These are phyloP conservation scores for Emmonsiellopsis sp. DNA, from an alignment of 2,329 filamentous ascomycete species.

Conservation along the genomic window DNA sequence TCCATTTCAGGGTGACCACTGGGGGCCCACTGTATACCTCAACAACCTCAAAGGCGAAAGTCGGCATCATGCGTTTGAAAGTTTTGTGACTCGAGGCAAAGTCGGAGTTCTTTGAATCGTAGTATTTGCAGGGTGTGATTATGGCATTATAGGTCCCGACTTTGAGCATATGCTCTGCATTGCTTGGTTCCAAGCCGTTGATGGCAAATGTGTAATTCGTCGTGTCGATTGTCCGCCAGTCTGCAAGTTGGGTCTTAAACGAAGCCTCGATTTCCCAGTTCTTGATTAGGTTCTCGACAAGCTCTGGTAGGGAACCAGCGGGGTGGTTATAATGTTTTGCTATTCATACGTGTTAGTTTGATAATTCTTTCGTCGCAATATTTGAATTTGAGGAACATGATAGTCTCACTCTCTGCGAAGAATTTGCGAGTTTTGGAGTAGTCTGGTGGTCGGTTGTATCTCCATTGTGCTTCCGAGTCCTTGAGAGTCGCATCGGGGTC, in stretches of 20 bases:
- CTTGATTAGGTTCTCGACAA: constrained; percentile 62
- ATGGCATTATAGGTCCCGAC: constrained; percentile 63
- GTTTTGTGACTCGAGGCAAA: constrained; percentile 59
- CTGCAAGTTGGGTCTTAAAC: constrained; percentile 51
- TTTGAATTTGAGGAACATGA: constrained; percentile 15
- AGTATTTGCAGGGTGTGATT: constrained; percentile 54
- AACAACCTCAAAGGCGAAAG: constrained; percentile 61
- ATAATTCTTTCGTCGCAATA: not conserved
- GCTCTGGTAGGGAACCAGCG: constrained; percentile 46
- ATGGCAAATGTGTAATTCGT: constrained; percentile 53
- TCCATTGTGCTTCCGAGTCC: constrained; percentile 47
- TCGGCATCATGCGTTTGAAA: constrained; percentile 65
- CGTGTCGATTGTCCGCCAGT: constrained; percentile 58
- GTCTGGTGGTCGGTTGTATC: constrained; percentile 52
- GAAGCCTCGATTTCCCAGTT: constrained; percentile 66
- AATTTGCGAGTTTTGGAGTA: constrained; percentile 55
- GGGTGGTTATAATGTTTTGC: constrained; percentile 49
- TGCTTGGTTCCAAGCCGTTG: constrained; percentile 49
- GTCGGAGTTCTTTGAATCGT: constrained; percentile 51
- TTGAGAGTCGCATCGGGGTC: constrained; percentile 50
- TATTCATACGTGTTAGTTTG: constrained; percentile 20
- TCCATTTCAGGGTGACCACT: constrained; percentile 53
- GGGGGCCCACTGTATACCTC: constrained; percentile 60
- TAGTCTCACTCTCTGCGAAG: constrained; percentile 44
- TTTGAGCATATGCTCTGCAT: constrained; percentile 55